phyloP scores from a whole-genome alignment of 1,139 yeast genomes.

The Geotrichum citri-aurantii region DNA sequence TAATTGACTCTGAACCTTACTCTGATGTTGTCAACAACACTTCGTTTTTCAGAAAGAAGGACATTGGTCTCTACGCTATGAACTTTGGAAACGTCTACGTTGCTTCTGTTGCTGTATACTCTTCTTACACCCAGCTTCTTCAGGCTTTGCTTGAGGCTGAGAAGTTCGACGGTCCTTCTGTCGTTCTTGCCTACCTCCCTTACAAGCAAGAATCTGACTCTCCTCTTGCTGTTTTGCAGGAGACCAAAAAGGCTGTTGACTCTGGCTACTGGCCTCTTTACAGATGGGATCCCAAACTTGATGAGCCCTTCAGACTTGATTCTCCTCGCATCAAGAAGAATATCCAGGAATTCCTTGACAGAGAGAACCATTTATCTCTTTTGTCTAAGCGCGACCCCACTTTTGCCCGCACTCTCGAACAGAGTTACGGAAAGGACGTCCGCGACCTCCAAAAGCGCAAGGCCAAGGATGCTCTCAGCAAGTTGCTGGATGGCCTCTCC shows the following conservation, averaged over 20 bases:
- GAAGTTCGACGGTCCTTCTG: constrained; percentile 81
- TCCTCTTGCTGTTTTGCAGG: constrained; percentile 70
- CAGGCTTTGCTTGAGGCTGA: constrained; percentile 89
- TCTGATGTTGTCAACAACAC: constrained; percentile 34
- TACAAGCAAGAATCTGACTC: constrained; percentile 59
- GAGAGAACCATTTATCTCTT: constrained; percentile 80
- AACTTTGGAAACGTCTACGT: constrained; percentile 86
- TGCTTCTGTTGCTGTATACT: constrained; percentile 90
- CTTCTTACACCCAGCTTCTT: constrained; percentile 87
- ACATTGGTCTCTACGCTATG: constrained; percentile 93
- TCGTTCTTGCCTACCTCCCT: constrained; percentile 87
- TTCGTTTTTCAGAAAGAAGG: constrained; percentile 63
- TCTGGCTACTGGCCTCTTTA: constrained; percentile 95
- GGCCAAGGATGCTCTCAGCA: constrained; percentile 73
- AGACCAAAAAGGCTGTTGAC: constrained; percentile 86
- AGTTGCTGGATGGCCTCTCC: constrained; percentile 75
- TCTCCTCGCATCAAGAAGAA: constrained; percentile 77
- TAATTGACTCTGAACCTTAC: constrained; percentile 90
- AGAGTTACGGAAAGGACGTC: constrained; percentile 56
- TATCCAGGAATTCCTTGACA: constrained; percentile 72
- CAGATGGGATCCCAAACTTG: constrained; percentile 66
- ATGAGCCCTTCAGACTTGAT: constrained; percentile 67
- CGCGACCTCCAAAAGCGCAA: constrained; percentile 56
- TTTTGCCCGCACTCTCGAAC: constrained; percentile 67
- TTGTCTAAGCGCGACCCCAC: constrained; percentile 67